phyloP scores from a whole-genome alignment of 768 basidiomycete species.

The Russula ochroleuca region DNA sequence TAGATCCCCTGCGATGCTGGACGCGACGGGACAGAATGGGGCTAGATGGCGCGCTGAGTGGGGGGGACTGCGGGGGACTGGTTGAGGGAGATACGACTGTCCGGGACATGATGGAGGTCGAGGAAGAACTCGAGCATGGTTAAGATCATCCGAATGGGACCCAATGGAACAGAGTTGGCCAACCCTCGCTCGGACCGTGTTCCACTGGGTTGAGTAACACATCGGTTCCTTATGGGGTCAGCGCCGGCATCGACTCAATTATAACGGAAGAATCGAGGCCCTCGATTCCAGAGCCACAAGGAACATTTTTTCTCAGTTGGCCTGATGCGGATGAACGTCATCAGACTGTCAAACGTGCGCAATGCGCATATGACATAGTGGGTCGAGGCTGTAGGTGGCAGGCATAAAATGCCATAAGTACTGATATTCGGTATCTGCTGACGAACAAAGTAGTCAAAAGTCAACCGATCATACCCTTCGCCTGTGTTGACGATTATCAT shows the following conservation, averaged over 20 bases:
- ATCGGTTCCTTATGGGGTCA: constrained; percentile 6
- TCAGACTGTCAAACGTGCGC: too few species aligned
- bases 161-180: too few species aligned
- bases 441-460: too few species aligned
- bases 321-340: not conserved
- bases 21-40: constrained; percentile 36
- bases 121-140: constrained; percentile 10
- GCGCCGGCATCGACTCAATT: too few species aligned
- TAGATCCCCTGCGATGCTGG: constrained; percentile 60
- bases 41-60: constrained; percentile 15
- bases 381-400: too few species aligned
- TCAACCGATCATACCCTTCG: too few species aligned
- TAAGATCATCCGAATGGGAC: not conserved
- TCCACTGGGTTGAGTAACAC: not conserved
- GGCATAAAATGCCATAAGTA: too few species aligned
- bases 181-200: too few species aligned
- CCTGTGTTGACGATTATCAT: too few species aligned
- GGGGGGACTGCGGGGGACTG: constrained; percentile 21
- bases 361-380: too few species aligned
- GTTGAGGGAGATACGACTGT: not conserved
- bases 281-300: not conserved
- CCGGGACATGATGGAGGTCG: constrained; percentile 26
- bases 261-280: too few species aligned
- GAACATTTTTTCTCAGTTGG: constrained; percentile 6
- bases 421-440: too few species aligned